A percentile compares a stretch with the other conserved stretches of the same genome.
Evolutionary conservation across 768 basidiomycete genomes (phyloP).

Genomic region (Termitomyces titanicus): DNA sequence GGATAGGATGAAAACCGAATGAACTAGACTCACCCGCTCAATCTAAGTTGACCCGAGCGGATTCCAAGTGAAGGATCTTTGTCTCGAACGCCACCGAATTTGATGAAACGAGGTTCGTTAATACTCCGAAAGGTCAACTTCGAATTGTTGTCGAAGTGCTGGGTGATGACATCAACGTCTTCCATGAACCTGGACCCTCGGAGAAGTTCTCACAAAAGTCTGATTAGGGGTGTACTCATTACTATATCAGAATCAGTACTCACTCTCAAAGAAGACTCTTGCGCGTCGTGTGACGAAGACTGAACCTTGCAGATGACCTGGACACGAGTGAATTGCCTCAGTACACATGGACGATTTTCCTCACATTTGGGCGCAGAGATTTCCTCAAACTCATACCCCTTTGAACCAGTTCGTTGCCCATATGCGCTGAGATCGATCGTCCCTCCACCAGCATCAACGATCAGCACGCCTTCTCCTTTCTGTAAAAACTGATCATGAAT

Average conservation of each 20-base stretch:
- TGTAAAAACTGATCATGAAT: not conserved
- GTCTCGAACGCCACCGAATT: not conserved
- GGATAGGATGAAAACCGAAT: not conserved
- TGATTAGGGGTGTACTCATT: not conserved
- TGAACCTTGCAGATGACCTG: constrained; percentile 3
- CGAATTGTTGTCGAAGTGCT: not conserved
- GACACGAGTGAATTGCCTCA: not conserved
- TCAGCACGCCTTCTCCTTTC: not conserved
- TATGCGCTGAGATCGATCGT: constrained; percentile 54
- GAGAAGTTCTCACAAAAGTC: not conserved
- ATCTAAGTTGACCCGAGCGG: not conserved
- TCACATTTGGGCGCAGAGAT: not conserved
- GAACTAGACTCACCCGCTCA: not conserved
- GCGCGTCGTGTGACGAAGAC: constrained; percentile 1
- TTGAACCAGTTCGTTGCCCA: constrained; percentile 24
- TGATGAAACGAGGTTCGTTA: not conserved
- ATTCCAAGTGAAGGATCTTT: not conserved
- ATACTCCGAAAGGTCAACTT: not conserved
- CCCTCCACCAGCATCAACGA: not conserved
- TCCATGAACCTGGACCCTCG: not conserved
- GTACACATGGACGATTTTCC: not conserved
- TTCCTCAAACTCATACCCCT: constrained; percentile 3
- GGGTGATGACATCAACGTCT: not conserved
- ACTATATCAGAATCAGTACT: not conserved
- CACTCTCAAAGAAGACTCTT: not conserved